phyloP scores from a whole-genome alignment of 352 stramenopile species.

The Globisporangium cystogenes region DNA sequence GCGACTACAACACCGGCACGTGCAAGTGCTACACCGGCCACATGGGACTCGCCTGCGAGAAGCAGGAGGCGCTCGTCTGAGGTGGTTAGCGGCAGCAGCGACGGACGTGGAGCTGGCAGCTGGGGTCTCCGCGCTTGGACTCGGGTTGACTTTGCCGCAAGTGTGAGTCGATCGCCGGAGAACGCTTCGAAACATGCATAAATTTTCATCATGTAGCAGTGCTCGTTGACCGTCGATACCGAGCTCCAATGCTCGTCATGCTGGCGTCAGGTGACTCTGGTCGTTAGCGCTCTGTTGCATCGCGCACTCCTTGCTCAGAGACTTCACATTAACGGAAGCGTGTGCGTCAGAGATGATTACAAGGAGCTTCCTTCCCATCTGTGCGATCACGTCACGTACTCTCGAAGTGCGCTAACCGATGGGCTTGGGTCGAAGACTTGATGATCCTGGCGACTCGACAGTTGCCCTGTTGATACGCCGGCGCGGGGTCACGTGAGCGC shows the following conservation, averaged over 20 bases:
- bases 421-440: slow-evolving; percentile 43
- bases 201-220: no score
- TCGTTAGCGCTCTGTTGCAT: neutral
- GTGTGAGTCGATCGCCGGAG: no score
- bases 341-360: neutral
- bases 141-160: no score
- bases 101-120: no score
- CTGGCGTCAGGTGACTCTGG: no score
- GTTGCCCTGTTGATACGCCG: slow-evolving; percentile 18
- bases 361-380: neutral
- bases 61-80: slow-evolving; percentile 55
- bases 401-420: slow-evolving; percentile 32
- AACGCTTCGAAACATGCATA: no score
- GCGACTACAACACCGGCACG: slow-evolving; percentile 39
- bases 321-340: slow-evolving; percentile 2
- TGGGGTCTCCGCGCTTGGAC: no score
- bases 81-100: neutral
- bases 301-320: slow-evolving; percentile 10
- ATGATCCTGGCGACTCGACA: slow-evolving; percentile 31
- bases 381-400: slow-evolving; percentile 17
- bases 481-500: neutral
- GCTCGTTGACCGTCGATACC: no score
- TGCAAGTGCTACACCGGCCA: slow-evolving; percentile 69
- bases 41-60: slow-evolving; percentile 71
- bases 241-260: no score